Conservation (phyloP, 768 basidiomycete species). For the Trametes gibbosa region DNA sequence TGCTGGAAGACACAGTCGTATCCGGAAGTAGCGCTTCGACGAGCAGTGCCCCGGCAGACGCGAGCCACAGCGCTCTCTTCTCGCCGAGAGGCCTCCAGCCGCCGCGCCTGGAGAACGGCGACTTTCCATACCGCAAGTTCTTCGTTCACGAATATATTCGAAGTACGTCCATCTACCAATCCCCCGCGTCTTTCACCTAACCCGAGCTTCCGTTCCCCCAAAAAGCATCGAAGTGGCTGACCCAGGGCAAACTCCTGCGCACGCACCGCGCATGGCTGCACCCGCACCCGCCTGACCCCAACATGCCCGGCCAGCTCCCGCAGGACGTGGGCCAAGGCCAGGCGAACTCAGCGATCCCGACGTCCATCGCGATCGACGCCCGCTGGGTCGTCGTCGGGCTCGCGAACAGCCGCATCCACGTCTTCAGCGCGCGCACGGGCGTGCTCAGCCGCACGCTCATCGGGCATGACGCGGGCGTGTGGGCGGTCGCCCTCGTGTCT, state of each 20-base stretch:
- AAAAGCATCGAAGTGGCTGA: slow-evolving; percentile 77
- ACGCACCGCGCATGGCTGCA: slow-evolving; percentile 50
- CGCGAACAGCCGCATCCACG: slow-evolving; percentile 78
- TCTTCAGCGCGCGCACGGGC: slow-evolving; percentile 81
- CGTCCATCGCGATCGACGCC: slow-evolving; percentile 79
- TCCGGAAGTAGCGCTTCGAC: neutral
- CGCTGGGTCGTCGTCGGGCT: slow-evolving; percentile 89
- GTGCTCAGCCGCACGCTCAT: slow-evolving; percentile 71
- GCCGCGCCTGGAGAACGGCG: slow-evolving; percentile 1
- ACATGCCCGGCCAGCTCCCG: slow-evolving; percentile 3
- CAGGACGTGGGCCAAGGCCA: neutral
- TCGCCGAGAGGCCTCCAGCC: slow-evolving; percentile 2
- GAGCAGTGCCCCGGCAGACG: neutral
- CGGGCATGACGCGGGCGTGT: slow-evolving; percentile 89
- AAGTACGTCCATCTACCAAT: slow-evolving; percentile 41
- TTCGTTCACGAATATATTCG: slow-evolving; percentile 75
- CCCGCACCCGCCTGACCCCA: slow-evolving; percentile 5
- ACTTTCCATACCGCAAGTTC: slow-evolving; percentile 61
- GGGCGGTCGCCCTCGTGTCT: slow-evolving; percentile 81
- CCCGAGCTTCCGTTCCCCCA: neutral
- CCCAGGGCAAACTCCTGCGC: slow-evolving; percentile 67
- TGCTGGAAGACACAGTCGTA: slow-evolving; percentile 26
- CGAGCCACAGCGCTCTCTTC: neutral
- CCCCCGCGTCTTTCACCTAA: neutral
- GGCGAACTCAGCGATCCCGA: slow-evolving; percentile 66